Base-by-base conservation (phyloP, 2,329 filamentous ascomycete genomes). In the Sphaerostilbella broomeana region DNA sequence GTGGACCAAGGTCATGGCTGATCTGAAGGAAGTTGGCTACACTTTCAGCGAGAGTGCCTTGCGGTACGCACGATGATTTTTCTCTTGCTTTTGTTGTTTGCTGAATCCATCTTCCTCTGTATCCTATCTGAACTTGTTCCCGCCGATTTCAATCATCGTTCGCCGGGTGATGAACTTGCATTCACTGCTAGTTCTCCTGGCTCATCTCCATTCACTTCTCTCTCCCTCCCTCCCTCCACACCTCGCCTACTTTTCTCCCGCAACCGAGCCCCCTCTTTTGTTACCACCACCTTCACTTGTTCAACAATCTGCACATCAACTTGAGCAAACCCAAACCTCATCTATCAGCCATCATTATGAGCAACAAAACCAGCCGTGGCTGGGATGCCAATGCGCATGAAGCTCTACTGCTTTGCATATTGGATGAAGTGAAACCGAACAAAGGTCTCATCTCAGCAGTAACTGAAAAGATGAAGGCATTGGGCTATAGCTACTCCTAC, bases 21-120 rank as follows among this genome's bases (percentile, higher is more conserved):
- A 66, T 4, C 53, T 72, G 26, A 48, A 54, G 0, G 51, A 46
- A 5, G 56, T 58, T 40, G 67, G 65, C 8, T 68, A 70, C 39
- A 47, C 48, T 1, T 70, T 67, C 36, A 60, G 59, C 3, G 54
- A 61, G 19, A 55, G 53, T 19, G 68, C 67, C 36, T 59, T 69
- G 24, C 56, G 62, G 64, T 70, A 66, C 38, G 52, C 41, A 12
- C 18, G 12, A 13, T 24, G 19, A 22, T 17, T 35, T 34, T 44
- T 37, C 20, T 15, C 39, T 38, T 7, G 35, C 24, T 34, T 35
- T 35, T 16, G 35, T 32, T 36, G 11, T 36, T 34, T 15, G 33
- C 34, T 27, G 20, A 36, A 41, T 42, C 16, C 12, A 19, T n/a
- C 16, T 35, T 35, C 38, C 36, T 24, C 18, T 22, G 33, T 44